Evolutionary conservation across 2,329 filamentous ascomycete species (phyloP), one percentile per base, ranked within the genome.

Genomic region (Cryphonectria carpinicola): DNA sequence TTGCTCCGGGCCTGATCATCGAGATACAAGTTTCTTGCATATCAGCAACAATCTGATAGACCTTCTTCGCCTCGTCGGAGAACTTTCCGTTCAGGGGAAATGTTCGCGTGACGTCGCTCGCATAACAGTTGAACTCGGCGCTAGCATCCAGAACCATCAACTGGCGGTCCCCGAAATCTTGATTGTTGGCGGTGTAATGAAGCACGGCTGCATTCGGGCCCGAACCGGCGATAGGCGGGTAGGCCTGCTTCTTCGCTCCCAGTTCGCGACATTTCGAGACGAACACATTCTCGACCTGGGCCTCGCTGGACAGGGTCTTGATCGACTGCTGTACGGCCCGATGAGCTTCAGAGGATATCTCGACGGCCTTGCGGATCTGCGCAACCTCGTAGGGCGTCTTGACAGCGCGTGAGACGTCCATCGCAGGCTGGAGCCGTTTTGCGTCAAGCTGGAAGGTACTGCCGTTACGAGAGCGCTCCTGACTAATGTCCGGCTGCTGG

Each of bases 341-440:
- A 80, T 98, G 96, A 0, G 92, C 96, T 46, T 86, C 84, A 1
- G 92, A 90, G 3, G 93, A 94, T 74, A 98, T 89, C 58, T 86
- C 87, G 78, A 95, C 96, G 46, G 96, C 95, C 71, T 90, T 90
- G 22, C 92, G 89, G 76, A 98, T 92, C 74, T 96, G 87, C 4
- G 88, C 89, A 67, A 98, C 86, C 78, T 99, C 95, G 78, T 97
- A 93, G n/a, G 88, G 86, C 63, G 93, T 91, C 83, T 98, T 98
- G 80, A 93, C 85, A 1, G 95, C 91, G 43, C 95, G 91, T 32
- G 92, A 91, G 68, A 89, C 86, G 77, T 97, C 92, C 81, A 98
- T 95, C 65, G 93, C 92, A 1, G 86, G 86, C 73, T 87, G 87
- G 13, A 98, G 84, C 13, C 80, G 81, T 19, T 79, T 78, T 60